Conservation (phyloP, 306 rosid genomes). For the Begonia fuchsioides region DNA sequence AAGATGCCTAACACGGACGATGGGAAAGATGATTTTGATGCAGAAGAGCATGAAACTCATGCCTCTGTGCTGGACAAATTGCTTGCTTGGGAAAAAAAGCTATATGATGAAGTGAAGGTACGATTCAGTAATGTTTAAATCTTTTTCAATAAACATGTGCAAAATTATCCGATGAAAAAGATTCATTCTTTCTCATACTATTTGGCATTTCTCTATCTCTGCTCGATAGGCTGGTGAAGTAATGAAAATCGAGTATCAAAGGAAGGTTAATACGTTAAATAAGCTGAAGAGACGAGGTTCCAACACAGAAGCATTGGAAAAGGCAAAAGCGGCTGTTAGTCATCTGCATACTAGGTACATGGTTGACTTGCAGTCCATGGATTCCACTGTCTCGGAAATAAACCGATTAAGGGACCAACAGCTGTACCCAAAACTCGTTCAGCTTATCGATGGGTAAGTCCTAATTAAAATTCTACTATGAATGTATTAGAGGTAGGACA, state of each 20-base stretch:
- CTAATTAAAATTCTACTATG: too few relatives aligned
- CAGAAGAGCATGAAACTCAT: constrained; percentile 82
- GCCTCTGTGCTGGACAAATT: constrained; percentile 85
- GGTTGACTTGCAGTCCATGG: constrained; percentile 98
- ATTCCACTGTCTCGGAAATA: constrained; percentile 90
- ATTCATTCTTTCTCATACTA: too few relatives aligned
- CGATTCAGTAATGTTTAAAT: neutral
- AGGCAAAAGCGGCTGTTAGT: constrained; percentile 82
- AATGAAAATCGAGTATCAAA: constrained; percentile 86
- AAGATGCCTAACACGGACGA: too few relatives aligned
- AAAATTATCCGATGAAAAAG: too few relatives aligned
- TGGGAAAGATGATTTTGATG: too few relatives aligned
- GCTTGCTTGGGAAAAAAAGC: constrained; percentile 96
- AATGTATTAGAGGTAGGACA: too few relatives aligned
- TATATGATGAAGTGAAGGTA: constrained; percentile 93
- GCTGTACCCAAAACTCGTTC: constrained; percentile 69
- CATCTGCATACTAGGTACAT: constrained; percentile 94
- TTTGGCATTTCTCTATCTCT: too few relatives aligned
- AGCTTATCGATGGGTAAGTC: constrained; percentile 77
- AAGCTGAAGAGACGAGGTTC: constrained; percentile 54
- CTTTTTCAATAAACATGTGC: neutral
- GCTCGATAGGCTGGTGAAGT: constrained; percentile 77
- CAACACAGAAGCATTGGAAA: constrained; percentile 69
- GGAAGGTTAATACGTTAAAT: constrained; percentile 56
- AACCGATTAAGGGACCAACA: constrained; percentile 73